Evolutionary conservation across 1,284 basidiomycete species (phyloP).

Genomic region (Phellinidium pouzarii): DNA sequence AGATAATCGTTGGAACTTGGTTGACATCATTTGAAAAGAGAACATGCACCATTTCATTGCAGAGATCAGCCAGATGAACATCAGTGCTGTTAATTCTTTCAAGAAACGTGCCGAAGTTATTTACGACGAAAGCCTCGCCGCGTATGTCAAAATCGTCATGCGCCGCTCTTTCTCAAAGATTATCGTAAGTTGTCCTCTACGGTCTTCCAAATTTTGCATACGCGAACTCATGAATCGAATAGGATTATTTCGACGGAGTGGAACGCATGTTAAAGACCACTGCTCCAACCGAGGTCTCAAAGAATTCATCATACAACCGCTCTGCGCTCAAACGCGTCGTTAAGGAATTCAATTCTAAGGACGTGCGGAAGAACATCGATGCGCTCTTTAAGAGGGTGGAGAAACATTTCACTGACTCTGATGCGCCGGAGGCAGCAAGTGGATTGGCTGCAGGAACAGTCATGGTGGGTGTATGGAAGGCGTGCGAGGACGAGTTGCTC

Average conservation of each 20-base stretch:
- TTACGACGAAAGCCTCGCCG: conserved; percentile 81
- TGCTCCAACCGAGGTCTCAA: conserved; percentile 72
- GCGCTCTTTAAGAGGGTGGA: conserved; percentile 86
- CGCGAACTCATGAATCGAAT: conserved; percentile 12
- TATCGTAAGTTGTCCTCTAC: conserved; percentile 52
- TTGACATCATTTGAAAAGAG: conserved; percentile 43
- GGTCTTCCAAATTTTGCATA: not conserved
- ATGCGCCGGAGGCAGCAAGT: conserved; percentile 56
- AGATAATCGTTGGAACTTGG: too few relatives aligned
- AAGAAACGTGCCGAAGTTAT: conserved; percentile 72
- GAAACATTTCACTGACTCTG: conserved; percentile 89
- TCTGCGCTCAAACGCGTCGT: conserved; percentile 77
- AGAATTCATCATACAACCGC: conserved; percentile 74
- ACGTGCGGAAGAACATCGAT: conserved; percentile 83
- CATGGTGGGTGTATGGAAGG: conserved; percentile 80
- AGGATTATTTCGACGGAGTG: conserved; percentile 95
- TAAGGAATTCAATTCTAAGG: conserved; percentile 84
- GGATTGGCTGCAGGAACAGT: conserved; percentile 56
- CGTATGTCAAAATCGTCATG: conserved; percentile 85
- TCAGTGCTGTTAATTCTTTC: conserved; percentile 64
- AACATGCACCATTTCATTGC: conserved; percentile 94
- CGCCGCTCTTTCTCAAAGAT: conserved; percentile 83
- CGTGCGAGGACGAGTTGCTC: conserved; percentile 76
- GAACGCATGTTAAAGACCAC: conserved; percentile 81
- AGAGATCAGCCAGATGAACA: conserved; percentile 66